A percentile compares a stretch with the other conserved stretches of the same genome.
These are phyloP conservation scores for Panellus pusillus DNA, from an alignment of 768 basidiomycete species.

Conservation along the genomic window DNA sequence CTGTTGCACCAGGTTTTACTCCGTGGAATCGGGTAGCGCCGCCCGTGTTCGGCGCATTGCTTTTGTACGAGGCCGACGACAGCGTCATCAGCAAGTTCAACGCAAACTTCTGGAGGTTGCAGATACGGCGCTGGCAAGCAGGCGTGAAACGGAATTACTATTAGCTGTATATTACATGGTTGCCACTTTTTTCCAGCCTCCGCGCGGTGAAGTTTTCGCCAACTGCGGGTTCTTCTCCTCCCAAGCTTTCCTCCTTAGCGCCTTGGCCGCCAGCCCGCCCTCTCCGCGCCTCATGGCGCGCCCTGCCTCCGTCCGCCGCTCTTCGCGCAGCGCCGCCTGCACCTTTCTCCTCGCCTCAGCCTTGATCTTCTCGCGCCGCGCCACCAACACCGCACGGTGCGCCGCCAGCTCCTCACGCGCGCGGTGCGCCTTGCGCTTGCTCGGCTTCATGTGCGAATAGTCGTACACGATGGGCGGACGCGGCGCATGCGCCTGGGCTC, in stretches of 20 bases:
- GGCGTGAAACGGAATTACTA: too few relatives aligned
- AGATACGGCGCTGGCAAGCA: too few relatives aligned
- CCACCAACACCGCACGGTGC: slow-evolving; percentile 2
- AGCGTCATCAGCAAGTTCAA: too few relatives aligned
- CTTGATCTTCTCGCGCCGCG: neutral
- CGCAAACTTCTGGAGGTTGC: too few relatives aligned
- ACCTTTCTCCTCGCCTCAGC: neutral
- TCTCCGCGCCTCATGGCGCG: slow-evolving; percentile 10
- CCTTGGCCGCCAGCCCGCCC: slow-evolving; percentile 1
- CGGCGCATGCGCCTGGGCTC: neutral
- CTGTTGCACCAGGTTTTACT: too few relatives aligned
- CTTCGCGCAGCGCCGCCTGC: neutral
- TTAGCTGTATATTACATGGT: too few relatives aligned
- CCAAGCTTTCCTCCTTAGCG: slow-evolving; percentile 4
- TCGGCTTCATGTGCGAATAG: slow-evolving; percentile 22
- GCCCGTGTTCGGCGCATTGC: too few relatives aligned
- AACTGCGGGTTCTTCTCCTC: slow-evolving; percentile 1
- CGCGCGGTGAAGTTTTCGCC: slow-evolving; percentile 23
- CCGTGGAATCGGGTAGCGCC: too few relatives aligned
- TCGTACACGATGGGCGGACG: slow-evolving; percentile 10
- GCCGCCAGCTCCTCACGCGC: slow-evolving; percentile 8
- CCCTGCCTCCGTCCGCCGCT: neutral
- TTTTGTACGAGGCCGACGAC: too few relatives aligned
- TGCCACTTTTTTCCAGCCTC: slow-evolving; percentile 34
- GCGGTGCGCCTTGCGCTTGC: slow-evolving; percentile 16